These are phyloP conservation scores for Pulveroboletus ravenelii DNA, from an alignment of 768 basidiomycete genomes.

Conservation along the genomic window DNA sequence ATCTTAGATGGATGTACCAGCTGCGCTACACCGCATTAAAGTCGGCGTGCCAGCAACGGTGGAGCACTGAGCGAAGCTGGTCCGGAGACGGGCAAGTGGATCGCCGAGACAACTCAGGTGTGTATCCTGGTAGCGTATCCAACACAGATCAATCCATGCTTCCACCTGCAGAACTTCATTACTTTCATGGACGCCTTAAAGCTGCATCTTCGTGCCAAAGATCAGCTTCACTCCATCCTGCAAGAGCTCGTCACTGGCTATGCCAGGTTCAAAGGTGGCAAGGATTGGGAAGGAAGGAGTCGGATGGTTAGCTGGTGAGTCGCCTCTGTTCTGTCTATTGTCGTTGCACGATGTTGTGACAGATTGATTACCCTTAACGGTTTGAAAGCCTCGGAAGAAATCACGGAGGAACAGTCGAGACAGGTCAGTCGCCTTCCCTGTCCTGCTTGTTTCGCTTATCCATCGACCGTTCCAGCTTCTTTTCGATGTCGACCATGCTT, in stretches of 20 bases:
- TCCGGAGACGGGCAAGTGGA: too few species aligned
- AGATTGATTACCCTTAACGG: slow-evolving; percentile 96
- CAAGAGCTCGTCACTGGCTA: slow-evolving; percentile 88
- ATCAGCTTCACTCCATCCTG: too few species aligned
- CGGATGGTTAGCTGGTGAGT: slow-evolving; percentile 85
- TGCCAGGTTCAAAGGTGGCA: slow-evolving; percentile 89
- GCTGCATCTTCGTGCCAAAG: too few species aligned
- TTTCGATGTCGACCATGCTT: slow-evolving; percentile 97
- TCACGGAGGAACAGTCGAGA: slow-evolving; percentile 90
- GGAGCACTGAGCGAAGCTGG: too few species aligned
- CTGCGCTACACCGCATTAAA: too few species aligned
- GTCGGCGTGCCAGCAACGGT: too few species aligned
- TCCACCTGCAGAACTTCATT: too few species aligned
- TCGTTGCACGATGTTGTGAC: background rate
- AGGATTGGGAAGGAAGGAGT: slow-evolving; percentile 94
- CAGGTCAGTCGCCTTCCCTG: slow-evolving; percentile 49
- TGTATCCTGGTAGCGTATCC: too few species aligned
- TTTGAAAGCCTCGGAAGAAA: slow-evolving; percentile 96
- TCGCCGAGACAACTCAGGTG: too few species aligned
- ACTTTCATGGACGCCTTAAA: too few species aligned
- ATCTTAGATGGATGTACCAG: too few species aligned
- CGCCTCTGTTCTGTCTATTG: background rate
- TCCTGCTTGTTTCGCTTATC: background rate
- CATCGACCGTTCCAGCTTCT: slow-evolving; percentile 50
- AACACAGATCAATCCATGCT: too few species aligned